Conservation (phyloP, 805 yeast species). For the Blastobotrys mokoenaii region DNA sequence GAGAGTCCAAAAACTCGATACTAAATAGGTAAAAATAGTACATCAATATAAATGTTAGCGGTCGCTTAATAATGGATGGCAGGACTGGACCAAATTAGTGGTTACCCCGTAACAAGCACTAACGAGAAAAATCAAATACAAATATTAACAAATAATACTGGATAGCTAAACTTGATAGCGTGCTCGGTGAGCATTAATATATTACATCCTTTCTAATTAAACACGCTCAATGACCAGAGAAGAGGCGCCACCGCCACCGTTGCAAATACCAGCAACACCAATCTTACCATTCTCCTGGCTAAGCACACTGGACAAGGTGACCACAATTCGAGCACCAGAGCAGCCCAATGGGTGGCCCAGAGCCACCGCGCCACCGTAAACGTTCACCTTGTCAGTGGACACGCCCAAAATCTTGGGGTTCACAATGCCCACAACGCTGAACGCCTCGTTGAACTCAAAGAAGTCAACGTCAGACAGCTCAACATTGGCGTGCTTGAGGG, state of each 20-base stretch:
- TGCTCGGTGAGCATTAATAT: no score
- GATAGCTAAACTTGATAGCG: no score
- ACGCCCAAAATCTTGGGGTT: constrained; percentile 64
- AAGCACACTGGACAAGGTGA: constrained; percentile 74
- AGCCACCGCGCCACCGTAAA: constrained; percentile 95
- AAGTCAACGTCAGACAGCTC: constrained; percentile 64
- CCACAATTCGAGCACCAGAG: constrained; percentile 89
- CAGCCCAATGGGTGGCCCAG: constrained; percentile 93
- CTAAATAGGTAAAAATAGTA: no score
- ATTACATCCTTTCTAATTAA: constrained; percentile 16
- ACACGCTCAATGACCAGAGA: constrained; percentile 77
- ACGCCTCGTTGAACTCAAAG: constrained; percentile 96
- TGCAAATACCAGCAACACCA: constrained; percentile 96
- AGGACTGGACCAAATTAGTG: no score
- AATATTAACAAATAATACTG: no score
- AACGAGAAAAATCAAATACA: no score
- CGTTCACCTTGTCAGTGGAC: constrained; percentile 65
- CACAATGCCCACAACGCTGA: constrained; percentile 92
- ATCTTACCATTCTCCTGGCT: constrained; percentile 76
- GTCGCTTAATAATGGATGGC: no score
- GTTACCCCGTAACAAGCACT: no score
- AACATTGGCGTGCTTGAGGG: constrained; percentile 77
- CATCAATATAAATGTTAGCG: no score
- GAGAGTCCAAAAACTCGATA: no score
- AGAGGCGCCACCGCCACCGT: constrained; percentile 99